Evolutionary conservation across 331 rosid genomes (phyloP).

Genomic region (Quercus tomentella): DNA sequence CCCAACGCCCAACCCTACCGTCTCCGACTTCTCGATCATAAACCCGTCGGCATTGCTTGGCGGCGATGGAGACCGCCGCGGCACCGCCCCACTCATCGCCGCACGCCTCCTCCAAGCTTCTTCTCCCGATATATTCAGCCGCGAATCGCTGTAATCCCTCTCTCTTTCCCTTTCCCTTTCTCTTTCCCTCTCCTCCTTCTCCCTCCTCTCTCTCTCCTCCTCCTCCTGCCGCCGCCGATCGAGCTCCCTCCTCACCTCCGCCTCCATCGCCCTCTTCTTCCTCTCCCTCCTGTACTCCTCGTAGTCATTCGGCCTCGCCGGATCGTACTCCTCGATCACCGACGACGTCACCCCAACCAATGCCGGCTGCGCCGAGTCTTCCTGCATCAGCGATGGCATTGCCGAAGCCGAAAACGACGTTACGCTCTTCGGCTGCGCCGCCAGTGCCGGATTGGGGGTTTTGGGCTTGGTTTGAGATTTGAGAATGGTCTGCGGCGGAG

Average conservation of each 20-base stretch:
- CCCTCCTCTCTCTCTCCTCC: conserved; percentile 59
- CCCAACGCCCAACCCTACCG: conserved; percentile 83
- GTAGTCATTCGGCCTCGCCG: conserved; percentile 93
- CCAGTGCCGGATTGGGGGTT: conserved; percentile 6
- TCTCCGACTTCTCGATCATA: conserved; percentile 82
- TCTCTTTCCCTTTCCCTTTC: conserved; percentile 24
- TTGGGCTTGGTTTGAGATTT: conserved; percentile 62
- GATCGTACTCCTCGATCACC: conserved; percentile 92
- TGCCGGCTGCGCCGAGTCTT: conserved; percentile 53
- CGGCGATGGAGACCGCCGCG: conserved; percentile 80
- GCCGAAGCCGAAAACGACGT: conserved; percentile 13
- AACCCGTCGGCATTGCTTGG: conserved; percentile 73
- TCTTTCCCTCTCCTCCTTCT: conserved; percentile 32
- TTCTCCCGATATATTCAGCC: conserved; percentile 87
- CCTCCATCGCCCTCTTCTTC: conserved; percentile 79
- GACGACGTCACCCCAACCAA: conserved; percentile 78
- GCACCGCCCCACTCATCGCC: conserved; percentile 73
- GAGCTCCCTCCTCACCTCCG: conserved; percentile 69
- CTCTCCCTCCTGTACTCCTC: conserved; percentile 84
- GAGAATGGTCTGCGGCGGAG: conserved; percentile 72
- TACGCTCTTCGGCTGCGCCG: conserved; percentile 15
- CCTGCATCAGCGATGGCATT: conserved; percentile 21
- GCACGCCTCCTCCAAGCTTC: conserved; percentile 98
- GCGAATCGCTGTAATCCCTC: conserved; percentile 35
- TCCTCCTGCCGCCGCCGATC: conserved; percentile 79